Evolutionary conservation across 768 basidiomycete species (phyloP).

Genomic region (Boletus vinaceobasis): DNA sequence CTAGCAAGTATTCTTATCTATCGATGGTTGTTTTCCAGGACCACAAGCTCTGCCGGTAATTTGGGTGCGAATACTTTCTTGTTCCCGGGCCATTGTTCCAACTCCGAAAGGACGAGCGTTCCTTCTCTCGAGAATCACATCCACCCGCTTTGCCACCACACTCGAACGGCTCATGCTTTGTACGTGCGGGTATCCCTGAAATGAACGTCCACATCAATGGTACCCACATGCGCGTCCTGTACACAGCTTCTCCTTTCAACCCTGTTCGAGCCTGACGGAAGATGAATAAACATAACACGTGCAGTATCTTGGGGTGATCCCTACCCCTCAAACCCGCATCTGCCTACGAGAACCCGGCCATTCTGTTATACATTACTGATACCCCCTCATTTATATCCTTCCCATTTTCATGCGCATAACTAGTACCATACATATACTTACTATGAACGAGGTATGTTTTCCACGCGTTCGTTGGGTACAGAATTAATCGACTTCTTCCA

Average conservation of each 20-base stretch:
- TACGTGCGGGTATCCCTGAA: neutral
- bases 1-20: neutral
- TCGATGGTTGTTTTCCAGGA: neutral
- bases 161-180: neutral
- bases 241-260: neutral
- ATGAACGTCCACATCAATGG: neutral
- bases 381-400: neutral
- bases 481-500: neutral
- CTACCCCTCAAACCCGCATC: neutral
- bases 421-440: neutral
- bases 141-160: neutral
- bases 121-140: neutral
- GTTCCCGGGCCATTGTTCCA: neutral
- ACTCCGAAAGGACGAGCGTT: neutral
- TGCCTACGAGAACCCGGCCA: constrained; percentile 4
- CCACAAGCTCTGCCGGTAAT: neutral
- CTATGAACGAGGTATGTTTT: neutral
- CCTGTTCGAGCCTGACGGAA: neutral
- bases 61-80: neutral
- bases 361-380: neutral
- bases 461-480: neutral
- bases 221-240: neutral
- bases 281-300: neutral
- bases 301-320: neutral
- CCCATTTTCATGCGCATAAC: neutral